Conservation (phyloP, 805 yeast species). For the Dipodascus geniculatus region DNA sequence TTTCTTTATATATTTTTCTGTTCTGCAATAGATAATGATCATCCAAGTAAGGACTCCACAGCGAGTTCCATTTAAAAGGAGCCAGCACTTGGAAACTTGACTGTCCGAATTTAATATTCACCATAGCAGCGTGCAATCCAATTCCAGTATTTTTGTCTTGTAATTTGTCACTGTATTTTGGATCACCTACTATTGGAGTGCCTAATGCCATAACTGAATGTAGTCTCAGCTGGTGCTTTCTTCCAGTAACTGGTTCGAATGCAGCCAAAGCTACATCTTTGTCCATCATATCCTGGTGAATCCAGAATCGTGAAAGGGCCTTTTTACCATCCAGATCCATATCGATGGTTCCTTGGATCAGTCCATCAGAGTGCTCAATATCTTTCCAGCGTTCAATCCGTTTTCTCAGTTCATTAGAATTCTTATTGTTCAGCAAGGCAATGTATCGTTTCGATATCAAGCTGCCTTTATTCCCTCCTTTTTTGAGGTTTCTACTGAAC, state of each 20-base stretch:
- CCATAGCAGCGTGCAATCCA: conserved; percentile 8
- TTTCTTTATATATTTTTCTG: neutral
- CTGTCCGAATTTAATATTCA: conserved; percentile 1
- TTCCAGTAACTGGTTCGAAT: conserved; percentile 12
- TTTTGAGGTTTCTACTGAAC: conserved; percentile 8
- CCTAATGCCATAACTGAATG: conserved; percentile 9
- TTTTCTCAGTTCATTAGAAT: conserved; percentile 2
- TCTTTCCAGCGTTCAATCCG: conserved; percentile 4
- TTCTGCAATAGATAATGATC: conserved; percentile 3
- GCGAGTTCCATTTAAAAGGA: conserved; percentile 7
- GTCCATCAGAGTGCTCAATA: conserved; percentile 2
- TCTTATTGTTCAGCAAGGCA: neutral
- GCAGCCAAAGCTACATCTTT: conserved; percentile 5
- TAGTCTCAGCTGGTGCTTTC: conserved; percentile 13
- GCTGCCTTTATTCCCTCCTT: conserved; percentile 7
- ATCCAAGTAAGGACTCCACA: conserved; percentile 7
- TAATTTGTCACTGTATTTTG: neutral
- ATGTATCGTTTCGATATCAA: conserved; percentile 7
- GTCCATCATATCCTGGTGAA: neutral
- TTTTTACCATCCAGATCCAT: conserved; percentile 5
- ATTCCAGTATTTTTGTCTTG: neutral
- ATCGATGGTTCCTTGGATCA: conserved; percentile 6
- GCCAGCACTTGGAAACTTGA: conserved; percentile 4
- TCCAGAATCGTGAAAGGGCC: conserved; percentile 8
- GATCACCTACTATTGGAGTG: conserved; percentile 10